A percentile compares a stretch with the other conserved stretches of the same genome.
These are phyloP conservation scores for Narthecium ossifragum DNA, from an alignment of 106 monocot genomes.

Conservation along the genomic window DNA sequence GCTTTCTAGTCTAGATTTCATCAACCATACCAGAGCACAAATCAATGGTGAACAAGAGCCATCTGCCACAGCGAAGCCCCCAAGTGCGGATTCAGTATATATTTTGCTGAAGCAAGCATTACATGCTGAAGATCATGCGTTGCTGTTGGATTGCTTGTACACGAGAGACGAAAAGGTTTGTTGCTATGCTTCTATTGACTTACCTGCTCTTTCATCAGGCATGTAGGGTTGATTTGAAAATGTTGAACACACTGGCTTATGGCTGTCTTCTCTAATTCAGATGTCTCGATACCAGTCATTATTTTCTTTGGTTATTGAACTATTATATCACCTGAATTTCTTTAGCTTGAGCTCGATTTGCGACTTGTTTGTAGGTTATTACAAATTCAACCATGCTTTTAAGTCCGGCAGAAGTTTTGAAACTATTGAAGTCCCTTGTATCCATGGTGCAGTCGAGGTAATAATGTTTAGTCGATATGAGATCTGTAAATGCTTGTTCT, in stretches of 20 bases:
- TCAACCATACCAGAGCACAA: conserved; percentile 19
- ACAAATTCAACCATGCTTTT: conserved; percentile 63
- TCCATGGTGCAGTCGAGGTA: conserved; percentile 78
- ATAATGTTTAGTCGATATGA: too few relatives aligned
- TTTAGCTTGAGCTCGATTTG: too few relatives aligned
- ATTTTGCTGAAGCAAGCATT: conserved; percentile 88
- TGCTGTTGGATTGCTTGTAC: conserved; percentile 66
- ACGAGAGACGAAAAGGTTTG: conserved; percentile 85
- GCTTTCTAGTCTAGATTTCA: conserved; percentile 54
- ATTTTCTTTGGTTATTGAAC: not conserved
- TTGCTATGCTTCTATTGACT: too few relatives aligned
- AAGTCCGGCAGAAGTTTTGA: conserved; percentile 77
- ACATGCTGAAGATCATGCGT: conserved; percentile 74
- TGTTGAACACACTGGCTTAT: too few relatives aligned
- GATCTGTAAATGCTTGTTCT: too few relatives aligned
- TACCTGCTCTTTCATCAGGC: too few relatives aligned
- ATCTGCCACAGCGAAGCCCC: conserved; percentile 24
- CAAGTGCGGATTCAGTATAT: conserved; percentile 92
- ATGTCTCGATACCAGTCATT: too few relatives aligned
- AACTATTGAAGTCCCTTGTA: conserved; percentile 70
- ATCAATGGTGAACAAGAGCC: conserved; percentile 6
- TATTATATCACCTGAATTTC: not conserved
- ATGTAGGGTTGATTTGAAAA: too few relatives aligned
- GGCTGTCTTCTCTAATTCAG: too few relatives aligned
- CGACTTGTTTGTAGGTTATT: conserved; percentile 85